phyloP scores from a whole-genome alignment of 2,329 filamentous ascomycete genomes.

The Periglandula ipomoeae region DNA sequence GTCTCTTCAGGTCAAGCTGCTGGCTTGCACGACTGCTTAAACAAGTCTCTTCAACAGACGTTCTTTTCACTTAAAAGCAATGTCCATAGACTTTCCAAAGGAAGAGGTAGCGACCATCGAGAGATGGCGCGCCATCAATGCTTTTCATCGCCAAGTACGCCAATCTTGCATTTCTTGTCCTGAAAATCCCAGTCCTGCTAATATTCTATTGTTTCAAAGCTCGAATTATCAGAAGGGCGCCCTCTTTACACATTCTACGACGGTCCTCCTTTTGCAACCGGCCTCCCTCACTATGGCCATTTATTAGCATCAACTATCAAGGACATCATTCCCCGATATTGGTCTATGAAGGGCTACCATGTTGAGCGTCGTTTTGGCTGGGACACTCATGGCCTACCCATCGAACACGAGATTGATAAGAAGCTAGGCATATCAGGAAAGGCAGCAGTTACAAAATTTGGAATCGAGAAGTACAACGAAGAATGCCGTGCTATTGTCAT shows the following conservation, averaged over 20 bases:
- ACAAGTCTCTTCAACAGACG: not conserved
- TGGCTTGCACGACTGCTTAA: not conserved
- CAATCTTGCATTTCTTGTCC: not conserved
- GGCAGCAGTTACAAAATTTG: constrained; percentile 77
- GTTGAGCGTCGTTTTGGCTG: constrained; percentile 90
- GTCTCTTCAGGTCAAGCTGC: not conserved
- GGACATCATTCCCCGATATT: constrained; percentile 92
- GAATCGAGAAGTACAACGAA: constrained; percentile 81
- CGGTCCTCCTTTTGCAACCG: constrained; percentile 72
- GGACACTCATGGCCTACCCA: constrained; percentile 89
- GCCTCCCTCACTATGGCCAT: constrained; percentile 58
- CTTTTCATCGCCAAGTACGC: constrained; percentile 72
- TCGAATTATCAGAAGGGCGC: constrained; percentile 73
- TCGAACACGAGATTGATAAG: constrained; percentile 97
- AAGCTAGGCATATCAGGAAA: constrained; percentile 82
- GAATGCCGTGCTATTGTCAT: constrained; percentile 92
- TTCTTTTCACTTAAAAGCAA: constrained; percentile 22
- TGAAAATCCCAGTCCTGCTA: not conserved
- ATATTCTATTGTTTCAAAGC: constrained; percentile 22
- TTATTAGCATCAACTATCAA: constrained; percentile 90
- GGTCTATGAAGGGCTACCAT: constrained; percentile 93
- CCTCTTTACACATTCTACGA: constrained; percentile 93
- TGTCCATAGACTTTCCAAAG: constrained; percentile 88
- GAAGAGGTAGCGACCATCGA: constrained; percentile 80
- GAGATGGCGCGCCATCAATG: constrained; percentile 85